Evolutionary conservation across 2,329 filamentous ascomycete genomes (phyloP), one percentile per base, ranked within the genome.

Genomic region (Hymenoscyphus fraxineus): DNA sequence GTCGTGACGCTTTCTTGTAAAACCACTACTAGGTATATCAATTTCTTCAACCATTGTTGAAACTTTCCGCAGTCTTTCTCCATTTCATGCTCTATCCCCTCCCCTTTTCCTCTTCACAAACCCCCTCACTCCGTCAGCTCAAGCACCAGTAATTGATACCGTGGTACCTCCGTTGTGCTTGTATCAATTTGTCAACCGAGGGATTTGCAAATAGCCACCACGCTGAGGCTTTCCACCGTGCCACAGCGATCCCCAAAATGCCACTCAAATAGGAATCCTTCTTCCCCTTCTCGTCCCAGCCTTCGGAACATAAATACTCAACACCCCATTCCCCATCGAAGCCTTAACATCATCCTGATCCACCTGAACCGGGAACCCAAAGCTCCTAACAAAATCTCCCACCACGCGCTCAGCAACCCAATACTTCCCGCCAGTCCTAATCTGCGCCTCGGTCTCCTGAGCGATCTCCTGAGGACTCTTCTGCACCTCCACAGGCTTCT

Each of bases 341-440:
- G 89, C 89, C 56, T 77, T 80, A 63, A 92, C 88, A 2, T 73
- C 77, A 15, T 87, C 84, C 71, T 85, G 82, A 72, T 90, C 85
- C 66, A 92, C 82, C 35, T 82, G 83, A 61, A 78, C 77, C 0
- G 88, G 86, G 80, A 92, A 91, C 75, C 80, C 84, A 79, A 91
- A 91, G 65, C 81, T 85, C 67, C 89, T 84, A 60, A 84, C 81
- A 78, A 91, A 92, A 68, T 87, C 82, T 74, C 88, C 88, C 64
- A 88, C 78, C 65, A 81, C 83, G 70, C 87, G 86, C 79, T 91
- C 88, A 40, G 81, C 80, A 67, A 88, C 79, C 91, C 90, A 94
- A 82, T 88, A 93, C 77, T 86, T 88, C 19, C 60, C 60, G 22
- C 60, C 60, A 27, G 56, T 40, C 7, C 16, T 35, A 57, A 61